phyloP scores from a whole-genome alignment of 306 rosid species.

The Trifolium pratense region DNA sequence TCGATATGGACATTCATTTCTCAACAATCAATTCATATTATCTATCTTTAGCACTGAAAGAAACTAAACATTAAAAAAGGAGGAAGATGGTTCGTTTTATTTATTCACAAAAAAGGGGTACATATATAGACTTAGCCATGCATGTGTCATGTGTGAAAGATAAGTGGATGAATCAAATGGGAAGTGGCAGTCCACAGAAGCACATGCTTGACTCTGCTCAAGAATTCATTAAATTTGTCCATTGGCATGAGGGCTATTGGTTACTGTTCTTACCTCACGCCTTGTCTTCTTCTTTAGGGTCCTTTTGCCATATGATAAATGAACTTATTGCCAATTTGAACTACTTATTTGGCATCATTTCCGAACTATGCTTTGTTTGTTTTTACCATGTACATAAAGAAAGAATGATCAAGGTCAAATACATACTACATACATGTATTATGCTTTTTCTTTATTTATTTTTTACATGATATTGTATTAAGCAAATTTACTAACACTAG shows the following conservation, averaged over 20 bases:
- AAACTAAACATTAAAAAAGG: conserved; percentile 32
- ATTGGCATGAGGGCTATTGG: conserved; percentile 25
- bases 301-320: conserved; percentile 34
- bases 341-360: conserved; percentile 21
- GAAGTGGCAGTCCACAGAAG: conserved; percentile 33
- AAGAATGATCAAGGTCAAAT: neutral
- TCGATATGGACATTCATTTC: neutral
- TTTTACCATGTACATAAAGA: neutral
- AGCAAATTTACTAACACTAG: no score
- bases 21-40: conserved; percentile 1
- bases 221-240: conserved; percentile 41
- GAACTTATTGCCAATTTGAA: conserved; percentile 3
- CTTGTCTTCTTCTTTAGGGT: conserved; percentile 42
- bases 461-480: no score
- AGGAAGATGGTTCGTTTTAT: conserved; percentile 30
- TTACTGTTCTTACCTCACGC: conserved; percentile 45
- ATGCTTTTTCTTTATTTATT: no score
- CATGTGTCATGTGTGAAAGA: conserved; percentile 31
- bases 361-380: conserved; percentile 11
- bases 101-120: conserved; percentile 34
- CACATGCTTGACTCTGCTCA: conserved; percentile 50
- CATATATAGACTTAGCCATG: conserved; percentile 29
- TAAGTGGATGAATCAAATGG: conserved; percentile 18
- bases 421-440: neutral
- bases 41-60: conserved; percentile 14